A percentile compares a stretch with the other conserved stretches of the same genome.
Conservation (phyloP, 164 flowering plant species). For the Paratinospora sagittata region DNA sequence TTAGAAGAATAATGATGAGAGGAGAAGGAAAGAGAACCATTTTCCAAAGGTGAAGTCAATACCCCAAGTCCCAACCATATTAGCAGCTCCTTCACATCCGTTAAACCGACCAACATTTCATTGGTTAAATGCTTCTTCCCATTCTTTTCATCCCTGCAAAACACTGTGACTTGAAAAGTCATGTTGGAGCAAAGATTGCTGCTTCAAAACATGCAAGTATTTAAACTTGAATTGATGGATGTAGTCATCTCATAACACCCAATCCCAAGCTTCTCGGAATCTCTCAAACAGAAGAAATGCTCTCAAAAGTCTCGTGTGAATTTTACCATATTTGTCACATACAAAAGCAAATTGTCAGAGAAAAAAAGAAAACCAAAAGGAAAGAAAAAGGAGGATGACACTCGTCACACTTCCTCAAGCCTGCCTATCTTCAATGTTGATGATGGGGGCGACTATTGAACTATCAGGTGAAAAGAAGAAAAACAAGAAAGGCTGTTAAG, state of each 20-base stretch:
- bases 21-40: too few species aligned
- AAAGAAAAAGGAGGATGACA: neutral
- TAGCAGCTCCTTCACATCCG: too few species aligned
- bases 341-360: neutral
- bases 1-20: too few species aligned
- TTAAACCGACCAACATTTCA: too few species aligned
- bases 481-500: neutral
- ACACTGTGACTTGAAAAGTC: too few species aligned
- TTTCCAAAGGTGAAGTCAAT: too few species aligned
- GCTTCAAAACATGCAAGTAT: too few species aligned
- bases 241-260: neutral
- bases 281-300: slow-evolving; percentile 3
- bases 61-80: too few species aligned
- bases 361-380: neutral
- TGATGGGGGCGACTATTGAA: neutral
- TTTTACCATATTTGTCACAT: neutral
- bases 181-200: too few species aligned
- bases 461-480: neutral
- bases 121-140: too few species aligned
- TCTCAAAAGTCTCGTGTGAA: neutral
- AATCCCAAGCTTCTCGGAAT: neutral
- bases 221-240: too few species aligned
- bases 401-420: neutral
- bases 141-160: too few species aligned
- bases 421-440: neutral